Conservation (phyloP, 441 rosid genomes). For the Euphorbia schlechtendalii region DNA sequence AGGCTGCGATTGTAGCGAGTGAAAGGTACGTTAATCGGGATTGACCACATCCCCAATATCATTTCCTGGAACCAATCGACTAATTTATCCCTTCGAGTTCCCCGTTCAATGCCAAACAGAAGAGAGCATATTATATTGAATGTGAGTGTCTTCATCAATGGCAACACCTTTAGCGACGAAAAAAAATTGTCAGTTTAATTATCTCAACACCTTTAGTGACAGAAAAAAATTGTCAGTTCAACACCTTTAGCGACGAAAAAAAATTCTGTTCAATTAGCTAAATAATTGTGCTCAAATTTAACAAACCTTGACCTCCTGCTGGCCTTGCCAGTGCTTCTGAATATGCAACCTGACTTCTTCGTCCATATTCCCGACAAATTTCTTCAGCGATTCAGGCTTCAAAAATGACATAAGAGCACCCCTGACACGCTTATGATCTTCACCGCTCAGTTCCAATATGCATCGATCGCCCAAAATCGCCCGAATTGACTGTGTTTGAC, state of each 20-base stretch:
- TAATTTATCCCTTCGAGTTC: slow-evolving; percentile 29
- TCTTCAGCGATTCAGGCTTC: slow-evolving; percentile 40
- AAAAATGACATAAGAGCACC: slow-evolving; percentile 35
- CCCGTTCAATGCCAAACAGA: slow-evolving; percentile 36
- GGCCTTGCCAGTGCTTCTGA: slow-evolving; percentile 33
- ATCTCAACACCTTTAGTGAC: no score
- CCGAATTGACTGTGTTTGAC: slow-evolving; percentile 27
- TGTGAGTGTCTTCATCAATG: slow-evolving; percentile 30
- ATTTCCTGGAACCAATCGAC: slow-evolving; percentile 27
- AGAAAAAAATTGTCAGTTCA: no score
- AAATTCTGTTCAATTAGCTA: no score
- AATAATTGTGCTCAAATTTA: background rate
- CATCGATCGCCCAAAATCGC: slow-evolving; percentile 31
- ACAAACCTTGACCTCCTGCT: slow-evolving; percentile 31
- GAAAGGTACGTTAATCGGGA: slow-evolving; percentile 47
- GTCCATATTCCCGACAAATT: slow-evolving; percentile 41
- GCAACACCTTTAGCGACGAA: slow-evolving; percentile 26
- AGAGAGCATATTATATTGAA: slow-evolving; percentile 46
- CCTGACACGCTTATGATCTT: slow-evolving; percentile 41
- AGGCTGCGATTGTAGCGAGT: slow-evolving; percentile 39
- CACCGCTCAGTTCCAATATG: slow-evolving; percentile 31
- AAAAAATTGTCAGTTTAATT: no score
- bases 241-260: no score
- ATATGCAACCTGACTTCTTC: slow-evolving; percentile 37
- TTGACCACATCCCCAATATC: slow-evolving; percentile 46